Evolutionary conservation across 2,329 filamentous ascomycete species (phyloP).

Genomic region (Neospermospora avenae): DNA sequence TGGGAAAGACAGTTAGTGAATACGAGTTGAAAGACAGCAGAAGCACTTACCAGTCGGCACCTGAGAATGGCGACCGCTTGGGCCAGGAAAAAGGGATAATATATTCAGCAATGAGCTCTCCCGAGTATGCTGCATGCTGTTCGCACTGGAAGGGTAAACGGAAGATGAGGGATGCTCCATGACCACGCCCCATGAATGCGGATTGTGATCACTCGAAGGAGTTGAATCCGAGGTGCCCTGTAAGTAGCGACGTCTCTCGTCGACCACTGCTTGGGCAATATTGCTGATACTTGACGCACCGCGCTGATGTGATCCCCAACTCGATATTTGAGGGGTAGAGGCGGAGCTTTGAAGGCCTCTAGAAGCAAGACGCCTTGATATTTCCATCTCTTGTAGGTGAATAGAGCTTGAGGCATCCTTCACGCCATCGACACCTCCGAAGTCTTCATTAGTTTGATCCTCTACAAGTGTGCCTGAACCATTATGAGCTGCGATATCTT

Average conservation of each 20-base stretch:
- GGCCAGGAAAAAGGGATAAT: slow-evolving; percentile 12
- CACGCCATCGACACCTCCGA: slow-evolving; percentile 32
- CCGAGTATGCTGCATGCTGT: slow-evolving; percentile 26
- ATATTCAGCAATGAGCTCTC: slow-evolving; percentile 26
- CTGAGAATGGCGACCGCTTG: background rate
- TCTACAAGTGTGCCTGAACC: slow-evolving; percentile 5
- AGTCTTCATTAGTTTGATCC: slow-evolving; percentile 19
- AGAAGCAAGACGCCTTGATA: slow-evolving; percentile 28
- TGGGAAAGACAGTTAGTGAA: background rate
- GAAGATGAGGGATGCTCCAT: slow-evolving; percentile 24
- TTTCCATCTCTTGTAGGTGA: slow-evolving; percentile 33
- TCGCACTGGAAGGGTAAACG: slow-evolving; percentile 22
- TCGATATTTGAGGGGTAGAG: slow-evolving; percentile 28
- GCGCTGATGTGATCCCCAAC: slow-evolving; percentile 23
- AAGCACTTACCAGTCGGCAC: background rate
- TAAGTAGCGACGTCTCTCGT: slow-evolving; percentile 20
- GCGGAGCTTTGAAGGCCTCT: slow-evolving; percentile 22
- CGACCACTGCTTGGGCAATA: slow-evolving; percentile 6
- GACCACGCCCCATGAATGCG: slow-evolving; percentile 24
- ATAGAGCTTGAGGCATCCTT: slow-evolving; percentile 14
- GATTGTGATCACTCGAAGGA: slow-evolving; percentile 24
- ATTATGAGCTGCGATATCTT: slow-evolving; percentile 10
- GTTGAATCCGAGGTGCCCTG: slow-evolving; percentile 24
- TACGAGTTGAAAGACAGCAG: background rate
- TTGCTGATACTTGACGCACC: slow-evolving; percentile 20